Conservation (phyloP, 1,284 basidiomycete genomes). For the Dichomitus squalens region DNA sequence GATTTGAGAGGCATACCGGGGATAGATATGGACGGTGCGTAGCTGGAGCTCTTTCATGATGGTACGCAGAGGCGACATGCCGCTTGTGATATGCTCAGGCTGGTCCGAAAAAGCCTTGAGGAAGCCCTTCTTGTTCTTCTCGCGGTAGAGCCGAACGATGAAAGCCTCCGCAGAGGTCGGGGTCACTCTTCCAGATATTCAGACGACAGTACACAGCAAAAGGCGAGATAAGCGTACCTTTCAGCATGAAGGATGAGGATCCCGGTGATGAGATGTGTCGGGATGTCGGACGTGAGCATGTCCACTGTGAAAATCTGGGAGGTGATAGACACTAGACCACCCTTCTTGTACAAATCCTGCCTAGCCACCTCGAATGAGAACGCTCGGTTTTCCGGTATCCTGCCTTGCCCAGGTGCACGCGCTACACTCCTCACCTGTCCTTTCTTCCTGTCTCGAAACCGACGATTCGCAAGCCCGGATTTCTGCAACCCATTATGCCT, state of each 20-base stretch:
- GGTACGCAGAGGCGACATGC: slow-evolving; percentile 88
- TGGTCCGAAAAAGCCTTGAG: slow-evolving; percentile 97
- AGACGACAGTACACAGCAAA: slow-evolving; percentile 40
- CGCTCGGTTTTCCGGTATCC: neutral
- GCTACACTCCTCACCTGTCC: slow-evolving; percentile 75
- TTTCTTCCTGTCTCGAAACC: slow-evolving; percentile 84
- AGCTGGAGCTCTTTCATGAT: slow-evolving; percentile 94
- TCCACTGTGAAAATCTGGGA: slow-evolving; percentile 95
- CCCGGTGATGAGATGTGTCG: slow-evolving; percentile 81
- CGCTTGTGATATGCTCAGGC: slow-evolving; percentile 92
- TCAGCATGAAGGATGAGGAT: slow-evolving; percentile 94
- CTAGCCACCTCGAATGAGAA: slow-evolving; percentile 43
- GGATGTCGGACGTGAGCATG: slow-evolving; percentile 91
- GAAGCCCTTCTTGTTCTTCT: slow-evolving; percentile 87
- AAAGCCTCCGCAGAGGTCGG: slow-evolving; percentile 88
- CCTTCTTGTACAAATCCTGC: slow-evolving; percentile 83
- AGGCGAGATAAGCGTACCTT: slow-evolving; percentile 60
- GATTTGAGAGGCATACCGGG: slow-evolving; percentile 56
- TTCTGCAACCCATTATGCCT: slow-evolving; percentile 87
- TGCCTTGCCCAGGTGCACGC: no score
- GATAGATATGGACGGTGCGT: slow-evolving; percentile 88
- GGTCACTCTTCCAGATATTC: slow-evolving; percentile 74
- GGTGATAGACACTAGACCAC: slow-evolving; percentile 91
- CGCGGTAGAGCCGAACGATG: slow-evolving; percentile 87
- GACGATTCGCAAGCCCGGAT: slow-evolving; percentile 84